Percentiles rank a stretch among this genome's conserved stretches.
Conservation (phyloP, 129 eudicot species). For the Sambucus nigra region DNA sequence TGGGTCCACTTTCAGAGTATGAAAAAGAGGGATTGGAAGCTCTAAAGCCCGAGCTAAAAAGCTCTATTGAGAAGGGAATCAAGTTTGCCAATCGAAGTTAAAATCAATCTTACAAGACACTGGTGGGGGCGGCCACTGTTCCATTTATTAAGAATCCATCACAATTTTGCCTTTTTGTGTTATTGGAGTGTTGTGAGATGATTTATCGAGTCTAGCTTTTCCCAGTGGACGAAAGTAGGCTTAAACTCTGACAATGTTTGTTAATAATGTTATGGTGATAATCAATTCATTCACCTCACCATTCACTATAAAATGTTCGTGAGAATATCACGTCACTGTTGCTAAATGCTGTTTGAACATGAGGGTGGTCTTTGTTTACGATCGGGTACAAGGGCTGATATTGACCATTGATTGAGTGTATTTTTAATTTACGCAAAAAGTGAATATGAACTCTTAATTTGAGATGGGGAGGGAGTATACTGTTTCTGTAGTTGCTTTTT, state of each 20-base stretch:
- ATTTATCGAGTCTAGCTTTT: neutral
- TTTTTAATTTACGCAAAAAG: no score
- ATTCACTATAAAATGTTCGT: no score
- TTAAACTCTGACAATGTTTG: neutral
- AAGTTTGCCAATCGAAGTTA: conserved; percentile 45
- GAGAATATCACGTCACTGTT: no score
- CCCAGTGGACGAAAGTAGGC: neutral
- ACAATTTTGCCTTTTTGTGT: conserved; percentile 28
- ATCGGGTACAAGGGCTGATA: no score
- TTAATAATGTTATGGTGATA: no score
- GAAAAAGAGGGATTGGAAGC: conserved; percentile 71
- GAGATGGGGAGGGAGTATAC: no score
- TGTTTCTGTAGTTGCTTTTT: no score
- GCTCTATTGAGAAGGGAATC: conserved; percentile 91
- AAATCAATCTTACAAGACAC: neutral
- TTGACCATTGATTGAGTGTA: no score
- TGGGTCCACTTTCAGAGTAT: conserved; percentile 61
- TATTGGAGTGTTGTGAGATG: neutral
- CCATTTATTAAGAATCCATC: neutral
- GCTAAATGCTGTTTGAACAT: no score
- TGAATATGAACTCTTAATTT: no score
- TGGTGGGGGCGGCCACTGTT: neutral
- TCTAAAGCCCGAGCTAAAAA: conserved; percentile 56
- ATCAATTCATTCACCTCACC: no score
- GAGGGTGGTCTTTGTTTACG: no score